These are phyloP conservation scores for Dioscorea zingiberensis DNA, from an alignment of 106 monocot species.

Conservation along the genomic window DNA sequence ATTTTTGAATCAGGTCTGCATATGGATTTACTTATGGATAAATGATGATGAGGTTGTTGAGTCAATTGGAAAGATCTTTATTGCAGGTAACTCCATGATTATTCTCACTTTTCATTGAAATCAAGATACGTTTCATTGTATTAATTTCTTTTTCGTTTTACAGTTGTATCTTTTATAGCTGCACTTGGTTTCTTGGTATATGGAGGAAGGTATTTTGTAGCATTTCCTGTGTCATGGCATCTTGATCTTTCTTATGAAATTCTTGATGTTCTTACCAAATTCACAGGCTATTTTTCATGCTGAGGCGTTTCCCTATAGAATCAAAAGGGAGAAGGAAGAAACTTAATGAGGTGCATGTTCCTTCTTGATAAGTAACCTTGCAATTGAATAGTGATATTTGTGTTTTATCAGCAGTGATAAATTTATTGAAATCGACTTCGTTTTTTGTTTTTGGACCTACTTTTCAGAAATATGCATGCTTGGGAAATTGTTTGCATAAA, in stretches of 20 bases:
- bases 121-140: neutral
- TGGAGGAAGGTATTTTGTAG: constrained; percentile 54
- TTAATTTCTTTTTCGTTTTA: constrained; percentile 10
- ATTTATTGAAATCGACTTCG: no score
- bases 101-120: neutral
- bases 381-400: no score
- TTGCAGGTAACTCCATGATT: constrained; percentile 37
- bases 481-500: no score
- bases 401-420: no score
- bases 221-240: neutral
- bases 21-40: constrained; percentile 66
- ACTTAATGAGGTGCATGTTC: constrained; percentile 49
- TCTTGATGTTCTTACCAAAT: neutral
- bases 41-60: constrained; percentile 38
- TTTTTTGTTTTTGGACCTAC: no score
- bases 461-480: no score
- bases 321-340: constrained; percentile 75
- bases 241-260: neutral
- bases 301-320: constrained; percentile 71
- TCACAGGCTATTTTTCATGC: constrained; percentile 60
- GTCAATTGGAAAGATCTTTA: constrained; percentile 57
- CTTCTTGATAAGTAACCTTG: neutral
- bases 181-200: constrained; percentile 63
- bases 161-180: constrained; percentile 56
- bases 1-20: constrained; percentile 35